Base-by-base conservation (phyloP, 129 eudicot species). In the Kitagawia praeruptora region DNA sequence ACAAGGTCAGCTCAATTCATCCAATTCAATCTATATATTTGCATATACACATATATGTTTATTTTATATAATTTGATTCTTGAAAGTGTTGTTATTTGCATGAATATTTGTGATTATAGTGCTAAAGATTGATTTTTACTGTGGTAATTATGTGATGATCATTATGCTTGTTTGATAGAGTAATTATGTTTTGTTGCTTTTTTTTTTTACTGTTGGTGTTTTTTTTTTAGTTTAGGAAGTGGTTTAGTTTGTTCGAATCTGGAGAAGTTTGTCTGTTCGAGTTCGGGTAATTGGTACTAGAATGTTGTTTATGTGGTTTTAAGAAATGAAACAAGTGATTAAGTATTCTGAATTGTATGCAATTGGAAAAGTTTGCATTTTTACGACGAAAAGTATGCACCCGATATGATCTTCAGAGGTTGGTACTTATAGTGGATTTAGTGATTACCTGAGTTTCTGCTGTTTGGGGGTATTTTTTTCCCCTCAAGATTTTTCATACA, bases 1-100 rank as follows among this genome's bases (percentile, higher is more conserved):
- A 73, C 4, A 77, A 78, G 77, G 80, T 79, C 51, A 38, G 78
- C 31, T 61, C 4, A 12, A 47, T 25, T 76, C 67, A 14, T 16
- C 25, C 27, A 63, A 49, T 78, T 78, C 19, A 78, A 25, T 67
- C 15, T 69, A 0, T n/a, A 25, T 61, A n/a, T 61, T 8, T n/a
- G 31, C 14, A 61, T 61, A 25, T n/a, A n/a, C 14, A n/a, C 25
- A 9, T 66, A 6, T 31, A 31, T 31, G 1, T 64, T 10, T 11
- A 3, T 1, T 27, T 8, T 66, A 0, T 27, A 8, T 5, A 0
- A 28, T 27, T 13, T 27, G 2, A 5, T 66, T 67, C 15, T 28
- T 67, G 3, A 4, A 8, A 11, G 40, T 31, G 0, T 67, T 67
- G 39, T 67, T 4, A 12, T 67, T 67, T 31, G 9, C 10, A 31